Evolutionary conservation across 2,329 filamentous ascomycete genomes (phyloP), one percentile per base, ranked within the genome.

Genomic region (Xylaria sp.): DNA sequence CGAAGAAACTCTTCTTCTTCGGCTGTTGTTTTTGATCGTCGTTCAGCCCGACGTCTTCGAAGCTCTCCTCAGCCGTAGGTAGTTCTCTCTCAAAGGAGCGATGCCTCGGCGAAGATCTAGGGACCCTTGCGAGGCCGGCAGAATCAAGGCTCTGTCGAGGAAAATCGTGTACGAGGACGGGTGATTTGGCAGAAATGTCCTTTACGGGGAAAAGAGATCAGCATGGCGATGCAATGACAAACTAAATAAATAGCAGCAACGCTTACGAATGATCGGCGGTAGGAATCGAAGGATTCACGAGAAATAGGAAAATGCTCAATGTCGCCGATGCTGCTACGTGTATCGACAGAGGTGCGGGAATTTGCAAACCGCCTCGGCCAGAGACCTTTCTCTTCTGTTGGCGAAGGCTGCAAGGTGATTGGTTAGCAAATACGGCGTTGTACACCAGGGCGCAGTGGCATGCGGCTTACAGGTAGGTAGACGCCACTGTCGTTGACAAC

Each of bases 401-500:
- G 92, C 8, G 94, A 97, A n/a, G 94, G 94, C 85, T 94, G 75
- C 21, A 65, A 33, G 42, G 46, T 52, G 57, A 62, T 72, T 63
- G 74, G 70, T 71, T 60, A 68, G 64, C 67, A 76, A 68, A 55
- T 64, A 61, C 47, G 60, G 40, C 9, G 25, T 37, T 59, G 42
- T 46, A 17, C 51, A 17, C 25, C 8, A 25, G 19, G 43, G 37
- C 45, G 43, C 15, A 58, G 23, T 49, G 53, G 31, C 51, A 12
- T 57, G 43, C 51, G 62, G 71, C 87, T 78, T 88, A 95, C 92
- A 71, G 94, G 94, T 69, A 98, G 86, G 79, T 96, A 98, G 65
- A 97, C 91, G 69, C 94, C 94, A 76, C 91, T 96, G 78, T 96
- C 94, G 75, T 96, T 96, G 77, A 98, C 95, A 68, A 97, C 94